A percentile compares a stretch with the other conserved stretches of the same genome.
phyloP scores from a whole-genome alignment of 2,329 filamentous ascomycete species.

The Talaromyces sp. region DNA sequence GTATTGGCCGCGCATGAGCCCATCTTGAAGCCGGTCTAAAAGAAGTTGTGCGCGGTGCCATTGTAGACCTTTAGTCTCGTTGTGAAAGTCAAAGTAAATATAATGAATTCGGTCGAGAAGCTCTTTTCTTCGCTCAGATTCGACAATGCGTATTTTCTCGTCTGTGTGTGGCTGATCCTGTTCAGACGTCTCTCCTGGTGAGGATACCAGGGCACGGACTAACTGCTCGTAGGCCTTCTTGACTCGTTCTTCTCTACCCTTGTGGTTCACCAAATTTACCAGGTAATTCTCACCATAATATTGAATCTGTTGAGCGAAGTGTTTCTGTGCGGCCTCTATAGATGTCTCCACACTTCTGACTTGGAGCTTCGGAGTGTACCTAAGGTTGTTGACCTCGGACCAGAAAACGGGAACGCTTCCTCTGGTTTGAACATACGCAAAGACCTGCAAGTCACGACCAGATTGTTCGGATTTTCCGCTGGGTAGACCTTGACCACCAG shows the following conservation, averaged over 20 bases:
- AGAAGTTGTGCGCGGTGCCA: constrained; percentile 90
- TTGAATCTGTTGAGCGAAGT: constrained; percentile 90
- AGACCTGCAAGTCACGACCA: constrained; percentile 77
- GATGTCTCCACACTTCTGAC: constrained; percentile 81
- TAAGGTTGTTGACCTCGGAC: constrained; percentile 91
- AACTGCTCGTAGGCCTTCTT: constrained; percentile 94
- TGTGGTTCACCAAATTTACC: constrained; percentile 96
- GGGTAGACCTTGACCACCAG: constrained; percentile 71
- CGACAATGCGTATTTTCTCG: constrained; percentile 80
- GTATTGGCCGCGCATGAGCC: constrained; percentile 77
- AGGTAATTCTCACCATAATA: constrained; percentile 96
- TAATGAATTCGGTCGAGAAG: constrained; percentile 87
- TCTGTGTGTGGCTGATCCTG: constrained; percentile 61
- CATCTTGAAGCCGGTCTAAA: constrained; percentile 75
- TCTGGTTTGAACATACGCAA: constrained; percentile 94
- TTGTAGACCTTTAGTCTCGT: constrained; percentile 89
- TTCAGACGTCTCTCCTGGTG: constrained; percentile 65
- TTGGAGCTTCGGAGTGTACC: constrained; percentile 87
- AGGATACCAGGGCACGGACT: constrained; percentile 71
- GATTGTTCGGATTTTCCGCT: constrained; percentile 65
- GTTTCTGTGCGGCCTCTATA: constrained; percentile 72
- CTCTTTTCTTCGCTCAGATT: constrained; percentile 59
- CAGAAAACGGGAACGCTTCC: constrained; percentile 95
- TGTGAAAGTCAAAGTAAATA: constrained; percentile 97
- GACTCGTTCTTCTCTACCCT: constrained; percentile 81